Percentiles rank a stretch among this genome's conserved stretches.
phyloP scores from a whole-genome alignment of 2,329 filamentous ascomycete genomes.

The Didymella glomerata region DNA sequence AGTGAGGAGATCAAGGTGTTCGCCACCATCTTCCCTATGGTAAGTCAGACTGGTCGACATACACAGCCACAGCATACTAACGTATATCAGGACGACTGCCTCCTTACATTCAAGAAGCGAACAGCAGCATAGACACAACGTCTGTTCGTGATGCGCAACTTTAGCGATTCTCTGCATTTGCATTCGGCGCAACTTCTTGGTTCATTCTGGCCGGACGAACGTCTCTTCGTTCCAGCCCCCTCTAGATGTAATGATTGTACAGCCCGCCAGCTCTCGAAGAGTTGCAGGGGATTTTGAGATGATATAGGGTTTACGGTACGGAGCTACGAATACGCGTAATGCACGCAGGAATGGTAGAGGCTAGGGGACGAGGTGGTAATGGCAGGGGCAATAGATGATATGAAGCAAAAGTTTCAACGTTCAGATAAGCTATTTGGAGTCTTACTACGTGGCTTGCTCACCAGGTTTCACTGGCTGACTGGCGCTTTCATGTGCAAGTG shows the following conservation, averaged over 20 bases:
- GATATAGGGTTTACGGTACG: constrained; percentile 20
- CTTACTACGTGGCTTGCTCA: constrained; percentile 9
- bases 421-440: constrained; percentile 14
- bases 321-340: constrained; percentile 19
- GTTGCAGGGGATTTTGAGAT: constrained; percentile 26
- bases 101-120: constrained; percentile 70
- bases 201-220: constrained; percentile 29
- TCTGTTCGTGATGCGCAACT: constrained; percentile 32
- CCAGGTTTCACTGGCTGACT: constrained; percentile 3
- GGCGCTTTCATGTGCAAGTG: constrained; percentile 14
- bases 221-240: constrained; percentile 24
- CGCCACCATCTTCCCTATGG: constrained; percentile 96
- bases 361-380: constrained; percentile 19
- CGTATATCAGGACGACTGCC: constrained; percentile 75
- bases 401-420: constrained; percentile 15
- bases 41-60: constrained; percentile 56
- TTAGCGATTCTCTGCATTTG: constrained; percentile 40
- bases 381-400: constrained; percentile 15
- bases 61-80: constrained; percentile 28
- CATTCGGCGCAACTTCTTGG: constrained; percentile 30
- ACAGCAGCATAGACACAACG: constrained; percentile 29
- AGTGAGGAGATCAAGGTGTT: constrained; percentile 99
- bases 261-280: constrained; percentile 25
- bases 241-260: constrained; percentile 44
- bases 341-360: constrained; percentile 23